Base-by-base conservation (phyloP, 495 filamentous ascomycete species). In the Cercophora sp. region DNA sequence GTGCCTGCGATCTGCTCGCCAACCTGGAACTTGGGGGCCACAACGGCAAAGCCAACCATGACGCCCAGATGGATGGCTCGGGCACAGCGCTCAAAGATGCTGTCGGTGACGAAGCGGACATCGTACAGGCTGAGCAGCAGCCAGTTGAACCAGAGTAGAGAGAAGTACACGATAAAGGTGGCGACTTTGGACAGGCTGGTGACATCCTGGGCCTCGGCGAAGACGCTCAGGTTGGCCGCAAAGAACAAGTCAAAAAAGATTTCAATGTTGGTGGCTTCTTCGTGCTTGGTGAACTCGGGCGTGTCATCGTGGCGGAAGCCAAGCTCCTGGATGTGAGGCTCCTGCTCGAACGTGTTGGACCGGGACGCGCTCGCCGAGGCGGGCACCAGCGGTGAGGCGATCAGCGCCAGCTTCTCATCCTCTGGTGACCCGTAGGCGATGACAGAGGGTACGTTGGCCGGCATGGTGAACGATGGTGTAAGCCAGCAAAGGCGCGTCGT, bases 161-260 rank as follows among this genome's bases (percentile, higher is more conserved):
- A 67, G 48, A 86, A 82, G 59, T 86, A 86, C 34, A 80, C 82
- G 41, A 85, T 72, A 53, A 84, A 86, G 23, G 63, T 69, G 2
- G 31, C 57, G 15, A 74, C 48, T 19, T 57, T 51, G 1, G 51
- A 32, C 6, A 41, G 20, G 35, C 69, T 68, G 48, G 70, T 75
- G 51, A 85, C 78, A 15, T 80, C 71, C 56, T 83, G 77, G 9
- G 73, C 73, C 51, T 76, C 70, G 1, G 79, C 78, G 56, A 86
- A 85, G 9, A 80, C 83, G n/a, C 78, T 78, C 15, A 86, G 64
- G 57, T 85, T 86, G 39, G 84, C 82, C 16, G 85, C 84, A 56
- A 87, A 83, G 66, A 85, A 87, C 4, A 87, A 68, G 61, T 87
- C 84, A 57, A 79, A 85, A 66, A 87, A 87, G n/a, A 86, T 67